Conservation (phyloP, 331 rosid genomes). For the Malus hybrid region DNA sequence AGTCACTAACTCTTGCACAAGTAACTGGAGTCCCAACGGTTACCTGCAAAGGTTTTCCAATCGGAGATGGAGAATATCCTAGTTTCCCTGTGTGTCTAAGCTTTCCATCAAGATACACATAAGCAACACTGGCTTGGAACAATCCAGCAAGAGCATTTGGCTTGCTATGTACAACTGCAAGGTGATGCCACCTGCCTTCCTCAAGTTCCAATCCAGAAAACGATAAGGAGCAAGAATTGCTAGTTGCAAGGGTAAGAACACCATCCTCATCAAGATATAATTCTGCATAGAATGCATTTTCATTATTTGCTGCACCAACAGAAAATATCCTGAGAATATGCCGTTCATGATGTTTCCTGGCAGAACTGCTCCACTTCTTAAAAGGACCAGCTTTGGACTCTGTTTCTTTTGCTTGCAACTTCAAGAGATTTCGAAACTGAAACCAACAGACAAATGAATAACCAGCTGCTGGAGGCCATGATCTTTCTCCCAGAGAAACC, state of each 20-base stretch:
- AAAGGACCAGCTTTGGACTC: slow-evolving; percentile 57
- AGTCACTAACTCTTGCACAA: slow-evolving; percentile 67
- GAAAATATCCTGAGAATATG: slow-evolving; percentile 71
- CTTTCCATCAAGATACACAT: slow-evolving; percentile 93
- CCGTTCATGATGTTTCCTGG: slow-evolving; percentile 45
- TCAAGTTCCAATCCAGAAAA: slow-evolving; percentile 90
- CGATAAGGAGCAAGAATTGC: slow-evolving; percentile 74
- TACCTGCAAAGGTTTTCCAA: slow-evolving; percentile 88
- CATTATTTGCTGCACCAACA: slow-evolving; percentile 81
- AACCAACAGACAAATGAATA: slow-evolving; percentile 99
- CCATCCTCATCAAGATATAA: slow-evolving; percentile 98
- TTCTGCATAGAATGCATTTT: slow-evolving; percentile 68
- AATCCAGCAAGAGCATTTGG: slow-evolving; percentile 99
- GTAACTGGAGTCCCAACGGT: slow-evolving; percentile 76
- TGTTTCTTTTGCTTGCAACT: slow-evolving; percentile 59
- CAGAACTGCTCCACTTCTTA: slow-evolving; percentile 50
- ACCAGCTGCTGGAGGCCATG: slow-evolving; percentile 99
- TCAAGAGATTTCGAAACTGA: slow-evolving; percentile 75
- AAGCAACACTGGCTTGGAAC: slow-evolving; percentile 97
- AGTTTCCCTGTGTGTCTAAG: slow-evolving; percentile 92
- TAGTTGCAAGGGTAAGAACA: slow-evolving; percentile 87
- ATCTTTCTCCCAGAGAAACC: slow-evolving; percentile 98
- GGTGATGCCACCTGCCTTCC: slow-evolving; percentile 99
- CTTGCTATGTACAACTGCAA: slow-evolving; percentile 94
- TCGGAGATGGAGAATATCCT: slow-evolving; percentile 96